These are phyloP conservation scores for Boletus coccyginus DNA, from an alignment of 768 basidiomycete species.

Conservation along the genomic window DNA sequence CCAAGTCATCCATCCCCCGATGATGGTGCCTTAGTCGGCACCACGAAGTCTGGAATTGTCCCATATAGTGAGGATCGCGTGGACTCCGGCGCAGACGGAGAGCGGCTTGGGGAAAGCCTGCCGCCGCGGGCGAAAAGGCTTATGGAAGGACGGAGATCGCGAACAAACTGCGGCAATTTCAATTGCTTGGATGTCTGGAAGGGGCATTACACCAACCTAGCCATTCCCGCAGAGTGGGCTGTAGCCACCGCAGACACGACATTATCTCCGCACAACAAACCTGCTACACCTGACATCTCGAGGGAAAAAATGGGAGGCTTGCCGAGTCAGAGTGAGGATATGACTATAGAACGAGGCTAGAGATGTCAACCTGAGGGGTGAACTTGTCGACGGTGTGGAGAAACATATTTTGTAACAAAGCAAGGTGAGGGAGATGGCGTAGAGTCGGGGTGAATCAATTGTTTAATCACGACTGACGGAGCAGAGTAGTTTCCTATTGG, in stretches of 20 bases:
- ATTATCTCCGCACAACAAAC: slow-evolving; percentile 31
- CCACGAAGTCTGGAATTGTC: slow-evolving; percentile 64
- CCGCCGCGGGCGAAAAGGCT: background rate
- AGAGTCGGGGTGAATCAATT: too few relatives aligned
- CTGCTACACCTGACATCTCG: slow-evolving; percentile 22
- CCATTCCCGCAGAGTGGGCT: background rate
- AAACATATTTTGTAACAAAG: too few relatives aligned
- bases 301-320: slow-evolving; percentile 10
- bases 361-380: background rate
- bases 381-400: background rate
- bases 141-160: background rate
- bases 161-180: background rate
- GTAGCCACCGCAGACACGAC: slow-evolving; percentile 27
- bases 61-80: slow-evolving; percentile 5
- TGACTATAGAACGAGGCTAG: background rate
- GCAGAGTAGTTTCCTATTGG: too few relatives aligned
- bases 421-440: too few relatives aligned
- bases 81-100: background rate
- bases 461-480: too few relatives aligned
- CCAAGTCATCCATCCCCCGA: slow-evolving; percentile 29
- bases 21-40: slow-evolving; percentile 58
- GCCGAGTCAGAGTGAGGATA: background rate
- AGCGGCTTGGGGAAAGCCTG: background rate
- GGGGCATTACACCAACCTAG: background rate
- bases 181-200: background rate